Conservation (phyloP, 2,329 filamentous ascomycete species). For the Coniochaeta prunicola region DNA sequence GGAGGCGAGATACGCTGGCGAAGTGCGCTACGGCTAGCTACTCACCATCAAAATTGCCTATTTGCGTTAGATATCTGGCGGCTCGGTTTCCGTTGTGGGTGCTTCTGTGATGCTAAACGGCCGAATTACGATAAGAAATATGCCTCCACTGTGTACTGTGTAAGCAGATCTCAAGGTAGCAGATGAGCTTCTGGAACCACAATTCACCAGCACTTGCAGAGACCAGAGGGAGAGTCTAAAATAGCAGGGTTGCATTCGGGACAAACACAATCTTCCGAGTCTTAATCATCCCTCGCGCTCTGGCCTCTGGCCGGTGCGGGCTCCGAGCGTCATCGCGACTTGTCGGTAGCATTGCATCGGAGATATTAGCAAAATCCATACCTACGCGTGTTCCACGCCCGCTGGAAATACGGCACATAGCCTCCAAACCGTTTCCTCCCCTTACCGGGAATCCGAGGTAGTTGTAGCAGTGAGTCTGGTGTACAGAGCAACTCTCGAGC, state of each 20-base stretch:
- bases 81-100: neutral
- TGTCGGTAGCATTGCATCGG: neutral
- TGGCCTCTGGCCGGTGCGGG: neutral
- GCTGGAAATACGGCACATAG: neutral
- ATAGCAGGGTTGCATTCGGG: slow-evolving; percentile 2
- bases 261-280: neutral
- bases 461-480: no score
- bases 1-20: no score
- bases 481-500: no score
- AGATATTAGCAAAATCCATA: neutral
- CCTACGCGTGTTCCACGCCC: neutral
- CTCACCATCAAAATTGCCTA: no score
- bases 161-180: neutral
- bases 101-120: neutral
- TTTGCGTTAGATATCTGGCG: no score
- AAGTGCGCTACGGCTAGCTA: no score
- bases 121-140: neutral
- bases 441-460: no score
- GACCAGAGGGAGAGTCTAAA: neutral
- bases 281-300: neutral
- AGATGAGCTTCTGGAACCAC: neutral
- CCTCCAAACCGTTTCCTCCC: no score
- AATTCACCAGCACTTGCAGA: neutral
- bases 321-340: neutral
- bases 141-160: no score